phyloP scores from a whole-genome alignment of 345 rosid genomes.

The Lepidium sativum region DNA sequence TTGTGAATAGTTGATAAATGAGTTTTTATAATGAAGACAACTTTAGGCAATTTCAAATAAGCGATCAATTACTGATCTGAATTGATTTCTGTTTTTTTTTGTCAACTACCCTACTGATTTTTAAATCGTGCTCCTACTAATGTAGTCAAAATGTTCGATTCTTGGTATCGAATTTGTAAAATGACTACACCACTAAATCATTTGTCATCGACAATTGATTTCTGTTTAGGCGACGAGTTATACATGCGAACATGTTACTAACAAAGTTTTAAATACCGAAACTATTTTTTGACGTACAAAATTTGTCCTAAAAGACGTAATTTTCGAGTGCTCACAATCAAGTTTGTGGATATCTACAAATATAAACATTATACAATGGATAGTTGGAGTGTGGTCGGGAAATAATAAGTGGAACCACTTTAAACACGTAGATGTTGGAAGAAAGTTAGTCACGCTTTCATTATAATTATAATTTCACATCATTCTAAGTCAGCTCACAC shows the following conservation, averaged over 20 bases:
- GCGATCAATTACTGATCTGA: no score
- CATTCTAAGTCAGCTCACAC: conserved; percentile 27
- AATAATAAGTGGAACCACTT: conserved; percentile 25
- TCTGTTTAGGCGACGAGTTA: background rate
- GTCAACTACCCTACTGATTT: no score
- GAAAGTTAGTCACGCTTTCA: conserved; percentile 18
- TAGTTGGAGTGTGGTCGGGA: conserved; percentile 15
- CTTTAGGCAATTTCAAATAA: no score
- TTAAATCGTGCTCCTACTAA: no score
- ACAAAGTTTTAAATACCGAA: background rate
- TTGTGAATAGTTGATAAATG: no score
- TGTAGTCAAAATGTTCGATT: no score
- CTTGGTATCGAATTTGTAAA: no score
- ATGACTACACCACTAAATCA: no score
- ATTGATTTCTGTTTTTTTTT: no score
- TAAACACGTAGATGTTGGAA: conserved; percentile 11
- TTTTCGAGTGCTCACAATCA: background rate
- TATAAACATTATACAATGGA: background rate
- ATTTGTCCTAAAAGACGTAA: no score
- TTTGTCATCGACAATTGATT: no score
- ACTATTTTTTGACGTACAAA: background rate
- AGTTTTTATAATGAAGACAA: no score
- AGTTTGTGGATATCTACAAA: conserved; percentile 1
- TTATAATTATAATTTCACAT: conserved; percentile 13
- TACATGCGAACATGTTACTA: background rate